Evolutionary conservation across 2,329 filamentous ascomycete species (phyloP).

Genomic region (Tolypocladium tropicale): DNA sequence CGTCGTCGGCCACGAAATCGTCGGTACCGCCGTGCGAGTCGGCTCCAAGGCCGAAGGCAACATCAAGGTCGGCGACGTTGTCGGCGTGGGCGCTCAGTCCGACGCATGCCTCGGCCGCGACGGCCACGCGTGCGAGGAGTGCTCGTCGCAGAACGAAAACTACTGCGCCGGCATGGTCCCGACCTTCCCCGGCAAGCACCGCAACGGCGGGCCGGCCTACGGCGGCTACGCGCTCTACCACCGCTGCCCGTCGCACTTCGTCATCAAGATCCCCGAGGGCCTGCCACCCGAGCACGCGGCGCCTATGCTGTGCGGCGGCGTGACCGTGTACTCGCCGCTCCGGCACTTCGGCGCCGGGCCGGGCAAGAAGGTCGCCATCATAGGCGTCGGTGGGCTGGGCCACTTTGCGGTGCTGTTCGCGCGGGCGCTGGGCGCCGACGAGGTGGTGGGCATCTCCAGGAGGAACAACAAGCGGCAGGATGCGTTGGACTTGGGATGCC

Average conservation of each 20-base stretch:
- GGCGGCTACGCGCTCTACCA: conserved; percentile 38
- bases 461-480: conserved; percentile 41
- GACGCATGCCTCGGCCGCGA: conserved; percentile 38
- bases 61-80: conserved; percentile 52
- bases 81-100: conserved; percentile 52
- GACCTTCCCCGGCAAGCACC: conserved; percentile 38
- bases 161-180: conserved; percentile 31
- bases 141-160: conserved; percentile 27
- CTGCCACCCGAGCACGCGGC: conserved; percentile 33
- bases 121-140: conserved; percentile 26
- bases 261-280: conserved; percentile 35
- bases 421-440: conserved; percentile 54
- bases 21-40: conserved; percentile 46
- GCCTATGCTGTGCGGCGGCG: conserved; percentile 61
- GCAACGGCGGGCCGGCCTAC: conserved; percentile 21
- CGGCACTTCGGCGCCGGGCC: conserved; percentile 53
- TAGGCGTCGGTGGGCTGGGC: conserved; percentile 60
- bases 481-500: conserved; percentile 45
- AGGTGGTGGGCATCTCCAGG: conserved; percentile 49
- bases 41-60: conserved; percentile 33
- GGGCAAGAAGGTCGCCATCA: conserved; percentile 55
- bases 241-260: conserved; percentile 33
- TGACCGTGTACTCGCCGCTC: conserved; percentile 57
- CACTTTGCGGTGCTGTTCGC: conserved; percentile 62
- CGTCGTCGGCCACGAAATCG: conserved; percentile 56